Evolutionary conservation across 352 stramenopile species (phyloP).

Genomic region (Phytophthora pisi): DNA sequence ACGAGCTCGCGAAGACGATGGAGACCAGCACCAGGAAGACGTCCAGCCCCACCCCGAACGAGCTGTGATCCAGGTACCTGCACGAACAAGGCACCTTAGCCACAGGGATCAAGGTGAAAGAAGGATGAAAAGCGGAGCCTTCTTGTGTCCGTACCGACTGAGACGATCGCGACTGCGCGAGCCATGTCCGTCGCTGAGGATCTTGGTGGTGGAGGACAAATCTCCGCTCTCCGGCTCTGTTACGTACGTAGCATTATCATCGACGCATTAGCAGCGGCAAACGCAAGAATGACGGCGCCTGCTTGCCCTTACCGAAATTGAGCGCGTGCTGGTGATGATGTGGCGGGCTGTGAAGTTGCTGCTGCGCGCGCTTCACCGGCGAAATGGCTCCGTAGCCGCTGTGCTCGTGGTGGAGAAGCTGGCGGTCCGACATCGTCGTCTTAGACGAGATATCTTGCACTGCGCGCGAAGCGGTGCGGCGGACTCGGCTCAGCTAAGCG

Average conservation of each 20-base stretch:
- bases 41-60: conserved; percentile 32
- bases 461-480: conserved; percentile 21
- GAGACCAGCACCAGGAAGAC: conserved; percentile 43
- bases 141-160: conserved; percentile 24
- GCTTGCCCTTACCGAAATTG: conserved; percentile 29
- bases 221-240: conserved; percentile 35
- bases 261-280: background rate
- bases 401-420: conserved; percentile 32
- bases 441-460: conserved; percentile 23
- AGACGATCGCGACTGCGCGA: conserved; percentile 37
- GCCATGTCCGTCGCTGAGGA: conserved; percentile 25
- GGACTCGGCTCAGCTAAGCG: conserved; percentile 20
- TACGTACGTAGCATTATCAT: no score
- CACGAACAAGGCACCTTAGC: background rate
- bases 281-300: background rate
- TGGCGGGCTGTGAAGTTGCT: conserved; percentile 24
- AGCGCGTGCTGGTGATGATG: conserved; percentile 28
- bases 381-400: conserved; percentile 31
- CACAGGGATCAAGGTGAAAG: background rate
- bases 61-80: conserved; percentile 39
- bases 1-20: conserved; percentile 60
- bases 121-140: no score
- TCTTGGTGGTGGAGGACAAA: conserved; percentile 28
- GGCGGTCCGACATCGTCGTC: conserved; percentile 27
- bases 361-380: conserved; percentile 33